Conservation (phyloP, 176 grass and related monocot genomes). For the Poa pratensis region DNA sequence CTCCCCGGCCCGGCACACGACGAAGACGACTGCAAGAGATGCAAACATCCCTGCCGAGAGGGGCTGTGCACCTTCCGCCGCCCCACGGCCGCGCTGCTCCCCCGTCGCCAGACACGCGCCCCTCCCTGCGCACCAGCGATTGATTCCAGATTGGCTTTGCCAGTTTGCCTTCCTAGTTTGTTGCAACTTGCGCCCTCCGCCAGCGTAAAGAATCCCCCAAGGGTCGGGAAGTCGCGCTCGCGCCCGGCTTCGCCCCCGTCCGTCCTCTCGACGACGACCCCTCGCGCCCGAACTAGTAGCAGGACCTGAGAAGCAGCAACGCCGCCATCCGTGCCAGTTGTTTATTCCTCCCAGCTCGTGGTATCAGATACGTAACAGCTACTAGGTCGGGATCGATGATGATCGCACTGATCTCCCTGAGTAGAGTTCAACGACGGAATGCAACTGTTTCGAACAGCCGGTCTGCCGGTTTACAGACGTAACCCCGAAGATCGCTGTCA, state of each 20-base stretch:
- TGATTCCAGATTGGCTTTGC: background rate
- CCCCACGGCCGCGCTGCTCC: conserved; percentile 45
- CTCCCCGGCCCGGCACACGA: conserved; percentile 24
- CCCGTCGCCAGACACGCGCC: conserved; percentile 52
- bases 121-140: background rate
- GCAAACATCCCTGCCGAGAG: background rate
- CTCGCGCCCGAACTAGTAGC: conserved; percentile 14
- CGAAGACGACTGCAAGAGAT: background rate
- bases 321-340: too few relatives aligned
- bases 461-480: conserved; percentile 12
- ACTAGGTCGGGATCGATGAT: background rate
- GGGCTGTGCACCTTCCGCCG: conserved; percentile 18
- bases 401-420: background rate
- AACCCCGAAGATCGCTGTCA: conserved; percentile 12
- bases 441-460: conserved; percentile 26
- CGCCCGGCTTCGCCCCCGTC: too few relatives aligned
- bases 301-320: background rate
- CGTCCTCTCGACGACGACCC: background rate
- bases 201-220: conserved; percentile 37
- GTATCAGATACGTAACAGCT: conserved; percentile 30
- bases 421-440: conserved; percentile 35
- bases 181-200: conserved; percentile 31
- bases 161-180: conserved; percentile 13
- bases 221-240: too few relatives aligned
- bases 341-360: background rate